Base-by-base conservation (phyloP, 2,329 filamentous ascomycete genomes). In the Stagonosporopsis cucurbitacearum region DNA sequence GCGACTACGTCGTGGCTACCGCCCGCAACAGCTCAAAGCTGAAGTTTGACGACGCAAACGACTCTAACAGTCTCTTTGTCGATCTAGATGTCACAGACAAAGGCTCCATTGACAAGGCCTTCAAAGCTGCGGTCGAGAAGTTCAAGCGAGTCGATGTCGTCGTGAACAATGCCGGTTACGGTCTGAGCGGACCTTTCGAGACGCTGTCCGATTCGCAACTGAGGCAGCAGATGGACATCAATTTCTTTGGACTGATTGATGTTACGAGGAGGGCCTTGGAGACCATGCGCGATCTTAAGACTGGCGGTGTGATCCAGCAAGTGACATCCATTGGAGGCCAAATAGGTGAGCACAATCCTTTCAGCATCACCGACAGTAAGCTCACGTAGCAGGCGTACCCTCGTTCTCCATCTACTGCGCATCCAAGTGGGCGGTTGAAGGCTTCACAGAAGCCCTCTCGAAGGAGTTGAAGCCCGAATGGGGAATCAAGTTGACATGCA, bases 121-220 rank as follows among this genome's bases (percentile, higher is more conserved):
- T 83, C 59, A 72, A 79, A 7, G 69, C 72, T 17, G 78, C 79
- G 0, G 50, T 80, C 22, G 69, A 78, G 2, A 80, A 80, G 43
- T 87, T 85, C 64, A 78, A 80, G 17, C 80, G 82, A 7, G 71
- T 88, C 40, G 84, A 88, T 65, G 80, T 86, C 1, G 81, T 87
- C 5, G 79, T 85, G 55, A 87, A 87, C 73, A 87, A 87, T 45
- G 84, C 84, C 3, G 86, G 84, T 2, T 86, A 85, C 55, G 81
- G 82, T n/a, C 72, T 84, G 1, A 66, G 72, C 6, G 82, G 81
- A 12, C 78, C 81, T 1, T 80, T 86, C 43, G 85, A 88, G 63
- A 80, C 81, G 6, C 68, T 82, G 2, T 73, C 74, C 1, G 77
- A 84, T 1, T 66, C 76, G 2, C 77, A 84, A 26, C 80, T 83